Percentiles rank a stretch among this genome's conserved stretches.
These are phyloP conservation scores for Backusella westeae DNA, from an alignment of 192 early-diverging fungal genomes.

Conservation along the genomic window DNA sequence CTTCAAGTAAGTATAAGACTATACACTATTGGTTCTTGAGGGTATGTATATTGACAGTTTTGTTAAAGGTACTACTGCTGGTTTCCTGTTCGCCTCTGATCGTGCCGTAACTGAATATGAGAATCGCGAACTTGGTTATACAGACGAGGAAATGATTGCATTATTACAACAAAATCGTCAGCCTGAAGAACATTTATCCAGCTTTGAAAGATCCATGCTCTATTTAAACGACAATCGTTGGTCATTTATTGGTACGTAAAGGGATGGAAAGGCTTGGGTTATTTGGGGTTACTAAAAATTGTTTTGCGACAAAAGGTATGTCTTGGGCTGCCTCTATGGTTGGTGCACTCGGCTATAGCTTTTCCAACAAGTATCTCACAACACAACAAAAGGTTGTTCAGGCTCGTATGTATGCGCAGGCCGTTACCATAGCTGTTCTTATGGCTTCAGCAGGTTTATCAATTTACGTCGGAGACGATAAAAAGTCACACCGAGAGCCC, in stretches of 20 bases:
- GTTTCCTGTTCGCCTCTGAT: constrained; percentile 37
- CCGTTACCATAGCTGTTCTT: constrained; percentile 58
- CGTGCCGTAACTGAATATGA: constrained; percentile 31
- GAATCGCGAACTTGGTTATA: constrained; percentile 34
- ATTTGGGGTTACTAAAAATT: background rate
- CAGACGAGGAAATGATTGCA: constrained; percentile 28
- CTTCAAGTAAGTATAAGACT: constrained; percentile 24
- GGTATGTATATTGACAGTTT: background rate
- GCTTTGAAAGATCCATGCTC: constrained; percentile 16
- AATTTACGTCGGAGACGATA: constrained; percentile 33
- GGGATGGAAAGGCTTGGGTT: background rate
- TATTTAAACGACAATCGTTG: constrained; percentile 39
- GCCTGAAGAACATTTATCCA: background rate
- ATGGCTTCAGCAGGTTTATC: constrained; percentile 57
- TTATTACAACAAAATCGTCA: background rate
- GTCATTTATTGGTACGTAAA: constrained; percentile 35
- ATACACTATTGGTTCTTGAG: background rate
- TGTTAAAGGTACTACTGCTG: constrained; percentile 30
- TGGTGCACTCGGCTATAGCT: constrained; percentile 39
- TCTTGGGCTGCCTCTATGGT: constrained; percentile 42
- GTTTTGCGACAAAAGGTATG: constrained; percentile 16
- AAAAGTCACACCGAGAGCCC: constrained; percentile 14
- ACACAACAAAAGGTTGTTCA: constrained; percentile 65
- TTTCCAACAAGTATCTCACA: constrained; percentile 46
- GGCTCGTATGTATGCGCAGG: constrained; percentile 73